Percentiles rank a stretch among this genome's conserved stretches.
phyloP scores from a whole-genome alignment of 1,284 basidiomycete genomes.

The Apiotrichum laibachii region DNA sequence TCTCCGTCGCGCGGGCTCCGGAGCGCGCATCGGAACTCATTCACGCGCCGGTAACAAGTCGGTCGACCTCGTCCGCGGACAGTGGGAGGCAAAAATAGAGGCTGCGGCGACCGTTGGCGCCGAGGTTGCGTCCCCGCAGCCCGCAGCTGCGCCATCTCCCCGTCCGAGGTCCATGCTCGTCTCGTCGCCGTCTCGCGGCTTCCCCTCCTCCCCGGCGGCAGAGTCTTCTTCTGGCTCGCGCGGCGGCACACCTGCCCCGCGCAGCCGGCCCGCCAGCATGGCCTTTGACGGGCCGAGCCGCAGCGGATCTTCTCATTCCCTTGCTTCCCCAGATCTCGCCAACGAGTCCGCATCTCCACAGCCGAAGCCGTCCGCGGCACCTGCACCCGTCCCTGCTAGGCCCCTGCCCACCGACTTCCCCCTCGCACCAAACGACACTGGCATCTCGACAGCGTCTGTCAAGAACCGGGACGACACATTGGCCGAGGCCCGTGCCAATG shows the following conservation, averaged over 20 bases:
- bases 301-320: background rate
- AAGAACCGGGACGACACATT: conserved; percentile 38
- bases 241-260: background rate
- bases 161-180: conserved; percentile 18
- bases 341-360: background rate
- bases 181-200: background rate
- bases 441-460: conserved; percentile 19
- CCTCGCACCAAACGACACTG: conserved; percentile 29
- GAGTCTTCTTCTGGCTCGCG: conserved; percentile 5
- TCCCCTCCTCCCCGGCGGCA: background rate
- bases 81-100: conserved; percentile 48
- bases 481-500: conserved; percentile 45
- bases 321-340: background rate
- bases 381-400: conserved; percentile 22
- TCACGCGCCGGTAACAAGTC: conserved; percentile 29
- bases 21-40: conserved; percentile 20
- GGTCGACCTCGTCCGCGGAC: conserved; percentile 38
- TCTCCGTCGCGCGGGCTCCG: conserved; percentile 25
- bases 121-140: background rate
- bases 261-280: background rate
- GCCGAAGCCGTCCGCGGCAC: conserved; percentile 15
- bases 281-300: background rate
- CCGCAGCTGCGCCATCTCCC: conserved; percentile 2
- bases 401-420: background rate
- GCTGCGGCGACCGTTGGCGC: conserved; percentile 11